A percentile compares a stretch with the other conserved stretches of the same genome.
phyloP scores from a whole-genome alignment of 2,329 filamentous ascomycete species.

The Nemania sp. region DNA sequence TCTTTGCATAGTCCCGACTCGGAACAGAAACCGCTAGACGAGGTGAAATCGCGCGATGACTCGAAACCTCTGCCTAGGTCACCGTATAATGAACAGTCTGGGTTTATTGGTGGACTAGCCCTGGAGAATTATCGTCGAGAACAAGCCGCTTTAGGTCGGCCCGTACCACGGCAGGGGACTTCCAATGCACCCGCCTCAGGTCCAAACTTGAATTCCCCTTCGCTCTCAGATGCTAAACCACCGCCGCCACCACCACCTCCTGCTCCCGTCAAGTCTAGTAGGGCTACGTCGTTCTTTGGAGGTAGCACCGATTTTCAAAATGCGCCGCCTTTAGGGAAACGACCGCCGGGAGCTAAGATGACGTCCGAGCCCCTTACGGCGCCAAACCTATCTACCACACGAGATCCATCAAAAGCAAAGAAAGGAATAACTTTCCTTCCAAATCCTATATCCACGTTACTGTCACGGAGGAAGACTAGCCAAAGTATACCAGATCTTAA shows the following conservation, averaged over 20 bases:
- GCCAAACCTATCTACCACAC: conserved; percentile 48
- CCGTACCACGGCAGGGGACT: conserved; percentile 38
- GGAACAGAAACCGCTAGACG: conserved; percentile 18
- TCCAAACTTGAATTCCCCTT: conserved; percentile 13
- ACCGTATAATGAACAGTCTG: conserved; percentile 55
- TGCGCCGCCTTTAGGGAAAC: conserved; percentile 54
- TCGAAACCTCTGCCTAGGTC: conserved; percentile 51
- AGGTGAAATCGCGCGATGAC: conserved; percentile 36
- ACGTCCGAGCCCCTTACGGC: conserved; percentile 54
- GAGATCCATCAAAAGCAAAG: conserved; percentile 61
- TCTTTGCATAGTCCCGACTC: conserved; percentile 40
- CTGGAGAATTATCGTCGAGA: conserved; percentile 63
- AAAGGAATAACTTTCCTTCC: conserved; percentile 70
- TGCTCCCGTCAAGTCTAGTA: conserved; percentile 49
- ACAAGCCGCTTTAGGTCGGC: conserved; percentile 45
- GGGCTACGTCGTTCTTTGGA: conserved; percentile 60
- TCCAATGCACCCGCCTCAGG: conserved; percentile 23
- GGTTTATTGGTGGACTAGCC: conserved; percentile 68
- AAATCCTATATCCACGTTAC: conserved; percentile 69
- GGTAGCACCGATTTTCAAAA: conserved; percentile 63
- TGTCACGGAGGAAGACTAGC: conserved; percentile 67
- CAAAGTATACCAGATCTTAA: conserved; percentile 61
- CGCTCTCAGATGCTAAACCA: conserved; percentile 44
- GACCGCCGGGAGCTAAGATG: conserved; percentile 58
- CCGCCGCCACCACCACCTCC: conserved; percentile 49